These are phyloP conservation scores for Solanum hybrid DNA, from an alignment of 305 asterid genomes.

Conservation along the genomic window DNA sequence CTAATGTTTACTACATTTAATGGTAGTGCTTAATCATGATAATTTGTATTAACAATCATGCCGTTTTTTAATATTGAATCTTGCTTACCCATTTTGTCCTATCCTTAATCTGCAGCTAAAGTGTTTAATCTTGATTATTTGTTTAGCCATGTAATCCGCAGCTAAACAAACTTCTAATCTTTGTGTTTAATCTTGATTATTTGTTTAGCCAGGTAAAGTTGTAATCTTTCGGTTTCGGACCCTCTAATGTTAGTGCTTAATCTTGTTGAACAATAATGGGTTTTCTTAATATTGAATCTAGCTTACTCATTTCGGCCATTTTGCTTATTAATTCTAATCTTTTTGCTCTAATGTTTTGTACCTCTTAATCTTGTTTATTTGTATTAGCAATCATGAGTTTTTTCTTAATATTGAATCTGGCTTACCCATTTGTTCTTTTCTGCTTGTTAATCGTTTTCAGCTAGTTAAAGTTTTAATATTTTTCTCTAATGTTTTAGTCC, in stretches of 20 bases:
- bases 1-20: not conserved
- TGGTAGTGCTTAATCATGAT: not conserved
- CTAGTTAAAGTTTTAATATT: not conserved
- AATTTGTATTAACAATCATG: not conserved
- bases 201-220: too few relatives aligned
- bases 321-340: not conserved
- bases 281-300: not conserved
- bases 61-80: not conserved
- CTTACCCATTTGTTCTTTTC: not conserved
- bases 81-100: too few relatives aligned
- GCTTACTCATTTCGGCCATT: not conserved
- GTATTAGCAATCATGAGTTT: not conserved
- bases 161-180: too few relatives aligned
- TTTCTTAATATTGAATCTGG: not conserved
- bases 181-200: too few relatives aligned
- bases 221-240: not conserved
- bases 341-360: not conserved
- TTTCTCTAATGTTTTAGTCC: not conserved
- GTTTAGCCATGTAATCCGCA: not conserved
- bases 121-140: not conserved
- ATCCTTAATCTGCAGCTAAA: not conserved
- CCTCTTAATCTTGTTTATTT: not conserved
- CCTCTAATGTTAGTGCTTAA: not conserved
- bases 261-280: not conserved
- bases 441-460: not conserved